A percentile compares a stretch with the other conserved stretches of the same genome.
phyloP scores from a whole-genome alignment of 805 yeast genomes.

The Wickerhamomyces silvicola region DNA sequence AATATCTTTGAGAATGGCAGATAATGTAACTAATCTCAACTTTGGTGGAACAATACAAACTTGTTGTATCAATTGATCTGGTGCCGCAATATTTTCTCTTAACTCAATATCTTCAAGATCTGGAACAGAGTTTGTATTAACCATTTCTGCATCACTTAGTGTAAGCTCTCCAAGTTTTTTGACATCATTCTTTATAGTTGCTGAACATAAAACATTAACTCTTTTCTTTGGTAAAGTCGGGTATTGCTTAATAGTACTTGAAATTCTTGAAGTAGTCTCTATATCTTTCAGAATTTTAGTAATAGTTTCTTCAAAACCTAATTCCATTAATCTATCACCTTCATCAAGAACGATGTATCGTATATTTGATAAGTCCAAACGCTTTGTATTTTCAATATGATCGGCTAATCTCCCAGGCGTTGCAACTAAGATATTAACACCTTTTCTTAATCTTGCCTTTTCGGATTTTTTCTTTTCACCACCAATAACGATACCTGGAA shows the following conservation, averaged over 20 bases:
- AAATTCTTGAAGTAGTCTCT: conserved; percentile 34
- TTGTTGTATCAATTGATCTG: conserved; percentile 84
- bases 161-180: conserved; percentile 75
- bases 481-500: conserved; percentile 95
- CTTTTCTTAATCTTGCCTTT: conserved; percentile 91
- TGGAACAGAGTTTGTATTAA: conserved; percentile 31
- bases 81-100: conserved; percentile 46
- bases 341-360: conserved; percentile 92
- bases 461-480: conserved; percentile 98
- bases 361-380: conserved; percentile 64
- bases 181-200: conserved; percentile 81
- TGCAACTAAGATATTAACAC: conserved; percentile 92
- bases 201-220: conserved; percentile 84
- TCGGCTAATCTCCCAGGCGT: conserved; percentile 97
- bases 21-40: conserved; percentile 74
- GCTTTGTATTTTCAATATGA: conserved; percentile 84
- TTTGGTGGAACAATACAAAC: conserved; percentile 89
- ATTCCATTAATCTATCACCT: conserved; percentile 92
- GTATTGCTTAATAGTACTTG: conserved; percentile 30
- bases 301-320: conserved; percentile 94
- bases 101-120: conserved; percentile 22
- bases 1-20: conserved; percentile 54
- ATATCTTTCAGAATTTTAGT: conserved; percentile 63
- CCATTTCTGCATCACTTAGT: conserved; percentile 65
- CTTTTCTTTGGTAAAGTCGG: conserved; percentile 62